Base-by-base conservation (phyloP, 1,284 basidiomycete genomes). In the Malassezia pachydermatis region DNA sequence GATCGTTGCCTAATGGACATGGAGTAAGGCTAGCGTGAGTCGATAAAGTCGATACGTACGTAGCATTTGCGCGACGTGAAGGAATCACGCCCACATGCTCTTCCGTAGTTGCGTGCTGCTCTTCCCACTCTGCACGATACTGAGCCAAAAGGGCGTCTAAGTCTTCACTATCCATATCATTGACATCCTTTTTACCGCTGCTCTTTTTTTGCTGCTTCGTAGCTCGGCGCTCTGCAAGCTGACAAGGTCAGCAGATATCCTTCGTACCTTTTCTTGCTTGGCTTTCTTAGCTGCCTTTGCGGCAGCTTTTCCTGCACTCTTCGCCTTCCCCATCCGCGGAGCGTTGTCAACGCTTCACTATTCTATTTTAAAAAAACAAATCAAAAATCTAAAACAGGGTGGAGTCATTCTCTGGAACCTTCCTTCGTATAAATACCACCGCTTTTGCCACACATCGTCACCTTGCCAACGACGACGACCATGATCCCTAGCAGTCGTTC, bases 271-370 rank as follows among this genome's bases (percentile, higher is more conserved):
- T 45, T 70, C 67, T 40, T 68, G 67, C 55, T 71, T 71, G 28
- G 62, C 65, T 48, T 62, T 64, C 48, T 71, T 71, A 2, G 63
- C 65, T 4, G 65, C 67, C 51, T 71, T 71, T 13, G 63, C 63
- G 11, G 60, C 59, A 0, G 63, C 62, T 41, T 71, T 71, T 25
- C 59, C 60, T 1, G 60, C 64, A 13, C 63, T 48, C 46, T 66
- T 70, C 39, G 46, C 66, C 56, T 69, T 70, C 17, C 60, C 68
- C 68, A 71, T 71, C 25, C n/a, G n/a, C n/a, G n/a, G n/a, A n/a
- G n/a, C n/a, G n/a, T n/a, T n/a, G n/a, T n/a, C n/a, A n/a, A n/a
- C n/a, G n/a, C n/a, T 43, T 13, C 22, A 43, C 41, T 19, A 17
- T 33, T 29, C 32, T n/a, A 16, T 13, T 20, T 17, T 24, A 35